Evolutionary conservation across 1,139 yeast species (phyloP), one percentile per base, ranked within the genome.

Genomic region (Saccharomyces hybrid): DNA sequence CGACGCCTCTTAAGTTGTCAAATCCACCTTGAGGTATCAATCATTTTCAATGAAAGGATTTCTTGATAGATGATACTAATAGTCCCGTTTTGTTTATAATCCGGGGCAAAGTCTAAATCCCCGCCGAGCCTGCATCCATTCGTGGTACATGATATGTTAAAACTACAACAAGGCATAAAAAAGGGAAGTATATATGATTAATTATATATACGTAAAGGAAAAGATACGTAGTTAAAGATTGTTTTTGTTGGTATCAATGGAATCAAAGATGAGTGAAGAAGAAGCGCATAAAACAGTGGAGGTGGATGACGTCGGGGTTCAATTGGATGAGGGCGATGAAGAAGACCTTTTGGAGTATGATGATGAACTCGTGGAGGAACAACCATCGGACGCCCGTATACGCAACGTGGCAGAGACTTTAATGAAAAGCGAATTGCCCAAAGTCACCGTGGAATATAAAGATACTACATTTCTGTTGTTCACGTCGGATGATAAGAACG

Each of bases 391-490:
- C 5, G 56, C 51, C 4, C 53, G 58, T 7, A 54, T 58, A 9
- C 59, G 64, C 9, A 51, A 54, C 13, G 61, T 60, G 8, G 64
- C 65, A 1, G 58, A 57, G 47, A 16, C 46, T 9, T 52, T 62
- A 6, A 34, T 62, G 51, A 58, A 54, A 42, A 56, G 54, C 23
- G 47, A 51, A 11, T 38, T 60, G 6, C 62, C 65, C 3, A 61
- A 57, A 46, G 58, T 62, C 11, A 38, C 57, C 5, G 55, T 65
- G 7, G 51, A 57, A 9, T 62, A 58, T 55, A 56, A 55, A 28
- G 60, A 56, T 7, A 62, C 58, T 16, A 51, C 53, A 3, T 66
- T 60, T 48, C 46, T 61, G 28, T 51, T 67, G 29, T 64, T 67
- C 53, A 63, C 60, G 27, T 57, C 56, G 19, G 60, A 61, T 25